phyloP scores from a whole-genome alignment of 108 stramenopile genomes.

The Conticribra guillardii region DNA sequence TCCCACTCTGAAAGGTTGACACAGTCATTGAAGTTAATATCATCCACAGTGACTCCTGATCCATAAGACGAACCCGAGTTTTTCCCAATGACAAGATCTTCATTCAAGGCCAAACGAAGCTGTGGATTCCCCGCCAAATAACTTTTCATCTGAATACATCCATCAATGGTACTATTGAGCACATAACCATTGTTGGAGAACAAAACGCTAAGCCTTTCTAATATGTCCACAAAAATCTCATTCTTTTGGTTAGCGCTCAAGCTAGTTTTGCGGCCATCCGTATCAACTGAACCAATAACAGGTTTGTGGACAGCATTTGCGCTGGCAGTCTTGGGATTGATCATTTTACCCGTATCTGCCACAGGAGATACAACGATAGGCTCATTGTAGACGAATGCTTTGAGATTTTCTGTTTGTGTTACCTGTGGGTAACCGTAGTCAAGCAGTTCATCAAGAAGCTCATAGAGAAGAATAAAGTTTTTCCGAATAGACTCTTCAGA shows the following conservation, averaged over 20 bases:
- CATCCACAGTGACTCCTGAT: constrained; percentile 86
- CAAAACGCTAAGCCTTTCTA: constrained; percentile 97
- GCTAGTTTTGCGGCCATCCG: constrained; percentile 66
- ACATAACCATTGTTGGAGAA: constrained; percentile 98
- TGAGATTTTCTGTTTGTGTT: constrained; percentile 95
- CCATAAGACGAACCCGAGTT: constrained; percentile 66
- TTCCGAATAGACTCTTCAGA: constrained; percentile 98
- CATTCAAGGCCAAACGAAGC: constrained; percentile 96
- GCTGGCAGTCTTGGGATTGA: constrained; percentile 96
- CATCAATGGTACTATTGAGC: constrained; percentile 98
- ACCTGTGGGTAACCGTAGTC: constrained; percentile 99
- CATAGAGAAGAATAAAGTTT: constrained; percentile 99
- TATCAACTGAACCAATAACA: constrained; percentile 86
- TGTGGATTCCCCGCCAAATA: constrained; percentile 97
- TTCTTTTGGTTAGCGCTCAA: constrained; percentile 86
- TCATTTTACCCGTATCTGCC: constrained; percentile 81
- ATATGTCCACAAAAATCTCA: constrained; percentile 99
- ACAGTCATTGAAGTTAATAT: constrained; percentile 99
- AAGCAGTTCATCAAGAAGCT: constrained; percentile 98
- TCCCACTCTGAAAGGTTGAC: constrained; percentile 97
- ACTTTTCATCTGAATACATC: constrained; percentile 97
- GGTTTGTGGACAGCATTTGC: constrained; percentile 96
- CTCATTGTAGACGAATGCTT: constrained; percentile 98
- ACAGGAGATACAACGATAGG: constrained; percentile 91
- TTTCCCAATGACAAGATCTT: constrained; percentile 96